A percentile compares a stretch with the other conserved stretches of the same genome.
Conservation (phyloP, 202 grass and related monocot species). For the Schoenoplectus triqueter region DNA sequence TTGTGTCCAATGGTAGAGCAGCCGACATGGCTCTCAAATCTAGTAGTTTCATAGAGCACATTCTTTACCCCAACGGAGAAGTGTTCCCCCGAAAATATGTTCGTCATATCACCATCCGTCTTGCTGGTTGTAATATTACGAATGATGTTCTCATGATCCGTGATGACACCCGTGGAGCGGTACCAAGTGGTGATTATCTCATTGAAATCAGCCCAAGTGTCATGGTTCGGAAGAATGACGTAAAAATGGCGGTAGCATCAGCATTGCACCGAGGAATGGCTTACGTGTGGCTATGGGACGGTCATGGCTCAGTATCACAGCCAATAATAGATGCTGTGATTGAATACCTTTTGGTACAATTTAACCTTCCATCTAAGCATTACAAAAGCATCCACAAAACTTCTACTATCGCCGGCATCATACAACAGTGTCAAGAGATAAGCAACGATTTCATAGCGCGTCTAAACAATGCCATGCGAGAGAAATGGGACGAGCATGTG, state of each 20-base stretch:
- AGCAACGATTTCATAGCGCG: conserved; percentile 61
- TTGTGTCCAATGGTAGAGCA: conserved; percentile 75
- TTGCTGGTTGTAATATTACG: conserved; percentile 52
- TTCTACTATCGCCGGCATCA: conserved; percentile 49
- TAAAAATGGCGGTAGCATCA: conserved; percentile 2
- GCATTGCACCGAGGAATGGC: conserved; percentile 62
- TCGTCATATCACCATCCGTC: conserved; percentile 50
- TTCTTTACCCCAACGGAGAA: conserved; percentile 60
- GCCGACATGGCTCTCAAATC: conserved; percentile 52
- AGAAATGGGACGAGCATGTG: conserved; percentile 47
- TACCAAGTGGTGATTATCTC: conserved; percentile 43
- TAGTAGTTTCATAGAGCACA: conserved; percentile 49
- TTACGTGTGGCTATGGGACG: conserved; percentile 71
- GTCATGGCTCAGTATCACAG: conserved; percentile 25
- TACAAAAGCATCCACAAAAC: neutral
- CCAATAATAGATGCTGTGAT: conserved; percentile 56
- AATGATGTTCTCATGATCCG: conserved; percentile 26
- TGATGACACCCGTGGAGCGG: neutral
- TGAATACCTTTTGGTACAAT: conserved; percentile 52
- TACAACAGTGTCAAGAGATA: conserved; percentile 54
- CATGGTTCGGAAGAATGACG: conserved; percentile 3
- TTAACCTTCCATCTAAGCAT: neutral
- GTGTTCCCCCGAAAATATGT: conserved; percentile 56
- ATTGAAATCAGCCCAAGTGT: conserved; percentile 53
- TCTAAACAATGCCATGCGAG: conserved; percentile 73